Base-by-base conservation (phyloP, 352 stramenopile genomes). In the Globisporangium parvum region DNA sequence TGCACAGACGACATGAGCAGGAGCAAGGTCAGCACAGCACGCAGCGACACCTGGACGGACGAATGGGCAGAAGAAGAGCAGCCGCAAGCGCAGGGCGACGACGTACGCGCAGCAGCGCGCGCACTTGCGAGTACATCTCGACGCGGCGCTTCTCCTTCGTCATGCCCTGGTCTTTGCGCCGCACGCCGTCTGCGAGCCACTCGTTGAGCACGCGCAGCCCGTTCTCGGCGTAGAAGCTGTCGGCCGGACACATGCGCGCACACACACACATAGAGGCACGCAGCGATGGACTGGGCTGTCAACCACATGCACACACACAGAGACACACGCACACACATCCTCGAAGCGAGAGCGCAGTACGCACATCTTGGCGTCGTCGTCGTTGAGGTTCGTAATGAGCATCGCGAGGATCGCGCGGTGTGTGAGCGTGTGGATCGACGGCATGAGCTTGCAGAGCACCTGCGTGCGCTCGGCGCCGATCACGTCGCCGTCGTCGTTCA, bases 381-480 rank as follows among this genome's bases (percentile, higher is more conserved):
- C 77, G 68, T 67, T 85, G 61, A 92, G 75, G 40, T 76, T 71
- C 31, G 69, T 66, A 47, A 92, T 64, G 46, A 92, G 73, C 69
- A 92, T 82, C 42, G 75, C 79, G 52, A 92, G 68, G 44, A 90
- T 87, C 15, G 77, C 81, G 63, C 81, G 81, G 61, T 92, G 81
- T 47, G 81, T 78, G 41, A 77, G 56, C 63, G 81, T 92, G 68
- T 90, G 77, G 62, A 92, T 90, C 42, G 77, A 90, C 46, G 81
- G 77, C 81, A 92, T 85, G 68, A 92, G 81, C 56, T 88, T 85
- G 67, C 79, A 88, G 37, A 90, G 69, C 57, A 90, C 73, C 62
- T 88, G 71, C 52, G 79, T 92, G 66, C 77, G 77, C 59, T 90
- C 81, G 10, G 75, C 62, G 2, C 81, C 79, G 21, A 87, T 71